Evolutionary conservation across 495 filamentous ascomycete species (phyloP).

Genomic region (Penicillium roqueforti): DNA sequence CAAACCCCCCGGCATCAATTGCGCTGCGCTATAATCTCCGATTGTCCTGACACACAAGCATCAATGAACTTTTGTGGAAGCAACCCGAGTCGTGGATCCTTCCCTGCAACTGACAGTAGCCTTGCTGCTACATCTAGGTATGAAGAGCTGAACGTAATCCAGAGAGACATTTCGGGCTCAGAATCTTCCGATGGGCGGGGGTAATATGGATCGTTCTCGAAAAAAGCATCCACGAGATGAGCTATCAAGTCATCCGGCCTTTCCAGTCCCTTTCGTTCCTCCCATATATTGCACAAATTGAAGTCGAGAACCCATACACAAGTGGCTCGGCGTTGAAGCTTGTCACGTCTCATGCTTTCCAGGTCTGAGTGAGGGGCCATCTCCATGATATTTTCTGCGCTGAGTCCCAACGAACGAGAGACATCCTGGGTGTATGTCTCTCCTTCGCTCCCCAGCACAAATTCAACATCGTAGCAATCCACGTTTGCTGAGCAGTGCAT

Average conservation of each 20-base stretch:
- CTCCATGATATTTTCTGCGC: not conserved
- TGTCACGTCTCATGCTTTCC: not conserved
- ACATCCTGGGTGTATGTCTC: not conserved
- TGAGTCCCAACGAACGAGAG: not conserved
- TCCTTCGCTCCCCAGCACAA: not conserved
- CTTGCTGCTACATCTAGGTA: not conserved
- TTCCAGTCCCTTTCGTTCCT: not conserved
- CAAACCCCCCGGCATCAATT: not conserved
- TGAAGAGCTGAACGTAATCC: not conserved
- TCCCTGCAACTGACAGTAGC: not conserved
- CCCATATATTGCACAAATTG: not conserved
- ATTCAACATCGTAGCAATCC: not conserved
- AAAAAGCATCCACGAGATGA: not conserved
- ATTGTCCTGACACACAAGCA: not conserved
- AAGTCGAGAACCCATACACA: too few relatives aligned
- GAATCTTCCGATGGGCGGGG: not conserved
- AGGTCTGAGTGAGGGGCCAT: not conserved
- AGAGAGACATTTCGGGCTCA: not conserved
- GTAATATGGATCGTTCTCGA: not conserved
- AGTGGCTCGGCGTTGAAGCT: not conserved
- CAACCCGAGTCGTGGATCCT: not conserved
- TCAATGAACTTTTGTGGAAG: not conserved
- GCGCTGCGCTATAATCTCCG: not conserved
- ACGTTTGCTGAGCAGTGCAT: not conserved
- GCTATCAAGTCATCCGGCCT: not conserved